Base-by-base conservation (phyloP, 805 yeast genomes). In the Debaryomyces hansenii region DNA sequence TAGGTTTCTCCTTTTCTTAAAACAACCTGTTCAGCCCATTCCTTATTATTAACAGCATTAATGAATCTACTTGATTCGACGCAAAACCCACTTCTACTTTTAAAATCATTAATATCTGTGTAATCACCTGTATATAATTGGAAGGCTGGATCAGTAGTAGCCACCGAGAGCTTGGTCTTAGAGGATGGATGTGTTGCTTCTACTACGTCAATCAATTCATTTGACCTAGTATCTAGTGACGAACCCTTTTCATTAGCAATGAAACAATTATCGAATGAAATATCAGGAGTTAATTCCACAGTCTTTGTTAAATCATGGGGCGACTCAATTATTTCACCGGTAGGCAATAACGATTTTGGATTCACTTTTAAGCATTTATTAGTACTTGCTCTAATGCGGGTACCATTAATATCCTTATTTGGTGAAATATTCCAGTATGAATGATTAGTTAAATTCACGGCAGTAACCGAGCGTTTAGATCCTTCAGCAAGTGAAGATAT, bases 41-140 rank as follows among this genome's bases (percentile, higher is more conserved):
- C 60, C 10, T 66, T 60, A 33, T 56, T 48, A 57, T 78, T 77
- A 31, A 76, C 66, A 7, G 87, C 85, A 60, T 82, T 73, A 32
- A 80, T 71, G 58, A 68, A 82, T 56, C 88, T 69, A 21, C 79
- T 73, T 29, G 86, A 82, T 62, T 84, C 90, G 32, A 82, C 67
- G 52, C 85, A 82, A 62, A 84, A 76, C 3, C 87, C 88, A 44
- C 75, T 60, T 52, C 75, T 60, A 69, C 75, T 44, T 53, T 60
- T 54, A 51, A 60, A 60, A 9, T 64, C 72, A 16, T 66, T 63
- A 31, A 72, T 70, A 43, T 69, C 54, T 37, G 77, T 70, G 44
- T 69, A 67, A 54, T 78, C 83, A 18, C 86, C 87, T 27, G 87
- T 82, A 63, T 83, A 84, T 35, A 84, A 67, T 60, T 83, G 87